Conservation (phyloP, 2,329 filamentous ascomycete genomes). For the Triangularia setosa region DNA sequence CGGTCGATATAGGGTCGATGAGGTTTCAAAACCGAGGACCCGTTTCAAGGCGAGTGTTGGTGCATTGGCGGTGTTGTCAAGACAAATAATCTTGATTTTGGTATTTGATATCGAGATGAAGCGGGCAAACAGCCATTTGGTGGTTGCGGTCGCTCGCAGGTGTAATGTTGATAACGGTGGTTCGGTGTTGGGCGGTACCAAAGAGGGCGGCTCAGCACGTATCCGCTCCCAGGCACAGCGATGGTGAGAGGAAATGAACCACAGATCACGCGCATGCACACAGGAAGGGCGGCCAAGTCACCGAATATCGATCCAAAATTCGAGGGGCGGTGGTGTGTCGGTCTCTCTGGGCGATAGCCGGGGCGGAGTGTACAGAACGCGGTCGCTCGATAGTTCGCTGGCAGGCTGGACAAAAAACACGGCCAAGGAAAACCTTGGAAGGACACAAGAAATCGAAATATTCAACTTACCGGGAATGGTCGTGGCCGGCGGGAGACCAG, state of each 20-base stretch:
- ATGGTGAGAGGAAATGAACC: conserved; percentile 7
- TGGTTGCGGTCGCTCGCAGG: background rate
- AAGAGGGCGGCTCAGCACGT: conserved; percentile 3
- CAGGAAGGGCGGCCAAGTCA: background rate
- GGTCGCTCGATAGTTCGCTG: conserved; percentile 1
- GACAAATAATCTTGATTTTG: conserved; percentile 10
- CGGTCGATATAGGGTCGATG: conserved; percentile 17
- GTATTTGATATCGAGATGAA: background rate
- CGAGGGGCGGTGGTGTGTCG: background rate
- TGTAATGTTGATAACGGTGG: background rate
- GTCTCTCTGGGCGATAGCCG: background rate
- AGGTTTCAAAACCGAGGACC: conserved; percentile 16
- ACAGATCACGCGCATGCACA: conserved; percentile 1
- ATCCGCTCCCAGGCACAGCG: background rate
- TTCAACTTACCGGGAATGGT: background rate
- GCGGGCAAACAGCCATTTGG: background rate
- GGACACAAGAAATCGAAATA: background rate
- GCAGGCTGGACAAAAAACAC: conserved; percentile 2
- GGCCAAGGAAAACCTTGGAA: background rate
- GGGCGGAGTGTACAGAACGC: background rate
- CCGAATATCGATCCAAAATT: conserved; percentile 2
- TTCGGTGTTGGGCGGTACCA: background rate
- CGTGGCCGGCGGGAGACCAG: background rate
- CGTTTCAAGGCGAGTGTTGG: conserved; percentile 25
- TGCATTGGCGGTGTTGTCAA: conserved; percentile 9